Evolutionary conservation across 306 rosid species (phyloP).

Genomic region (Malus sylvestris): DNA sequence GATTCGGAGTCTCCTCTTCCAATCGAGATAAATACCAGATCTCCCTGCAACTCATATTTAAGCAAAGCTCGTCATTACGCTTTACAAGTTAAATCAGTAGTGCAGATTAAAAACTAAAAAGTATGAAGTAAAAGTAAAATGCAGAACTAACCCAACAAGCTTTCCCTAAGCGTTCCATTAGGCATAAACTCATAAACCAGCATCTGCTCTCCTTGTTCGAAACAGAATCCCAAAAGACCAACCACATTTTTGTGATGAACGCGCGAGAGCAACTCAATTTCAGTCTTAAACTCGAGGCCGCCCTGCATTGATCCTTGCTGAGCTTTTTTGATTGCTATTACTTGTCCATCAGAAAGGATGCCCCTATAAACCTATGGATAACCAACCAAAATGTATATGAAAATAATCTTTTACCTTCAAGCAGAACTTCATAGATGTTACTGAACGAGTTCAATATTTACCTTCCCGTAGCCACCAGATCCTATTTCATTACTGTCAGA

Average conservation of each 20-base stretch:
- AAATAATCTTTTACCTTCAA: not conserved
- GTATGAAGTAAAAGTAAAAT: not conserved
- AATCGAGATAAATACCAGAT: slow-evolving; percentile 70
- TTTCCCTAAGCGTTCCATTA: slow-evolving; percentile 74
- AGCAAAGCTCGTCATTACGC: not conserved
- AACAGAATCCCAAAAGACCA: slow-evolving; percentile 90
- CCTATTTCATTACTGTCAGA: slow-evolving; percentile 67
- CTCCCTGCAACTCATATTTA: slow-evolving; percentile 45
- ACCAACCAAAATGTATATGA: slow-evolving; percentile 2
- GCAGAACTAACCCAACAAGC: slow-evolving; percentile 54
- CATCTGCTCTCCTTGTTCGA: slow-evolving; percentile 95
- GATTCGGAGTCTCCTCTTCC: slow-evolving; percentile 90
- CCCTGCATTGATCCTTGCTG: slow-evolving; percentile 98
- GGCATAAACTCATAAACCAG: slow-evolving; percentile 80
- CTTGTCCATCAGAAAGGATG: slow-evolving; percentile 57
- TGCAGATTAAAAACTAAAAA: not conserved
- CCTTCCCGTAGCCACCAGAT: slow-evolving; percentile 97
- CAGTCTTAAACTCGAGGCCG: slow-evolving; percentile 86
- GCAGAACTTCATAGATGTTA: not conserved
- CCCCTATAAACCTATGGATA: slow-evolving; percentile 73
- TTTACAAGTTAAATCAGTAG: not conserved
- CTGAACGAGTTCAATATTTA: slow-evolving; percentile 16
- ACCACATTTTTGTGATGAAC: slow-evolving; percentile 98
- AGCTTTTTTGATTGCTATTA: slow-evolving; percentile 88
- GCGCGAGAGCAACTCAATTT: slow-evolving; percentile 91